Percentiles rank a stretch among this genome's conserved stretches.
Conservation (phyloP, 371 early-diverging fungal genomes). For the Sporodiniella umbellata region DNA sequence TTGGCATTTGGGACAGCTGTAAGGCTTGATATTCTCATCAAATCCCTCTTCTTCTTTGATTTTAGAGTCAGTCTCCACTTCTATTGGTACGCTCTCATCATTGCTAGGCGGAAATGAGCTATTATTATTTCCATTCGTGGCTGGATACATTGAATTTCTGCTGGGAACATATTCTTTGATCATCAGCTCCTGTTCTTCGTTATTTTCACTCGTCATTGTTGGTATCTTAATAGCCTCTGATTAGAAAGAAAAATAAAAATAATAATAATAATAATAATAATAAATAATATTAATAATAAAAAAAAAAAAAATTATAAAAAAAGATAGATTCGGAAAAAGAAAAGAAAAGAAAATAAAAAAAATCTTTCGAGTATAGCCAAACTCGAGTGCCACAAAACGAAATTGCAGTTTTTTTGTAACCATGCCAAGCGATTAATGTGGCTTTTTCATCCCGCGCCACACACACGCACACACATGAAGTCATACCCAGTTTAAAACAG, state of each 20-base stretch:
- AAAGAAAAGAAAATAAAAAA: conserved; percentile 6
- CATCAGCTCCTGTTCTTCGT: conserved; percentile 1
- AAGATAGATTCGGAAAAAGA: no score
- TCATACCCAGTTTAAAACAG: no score
- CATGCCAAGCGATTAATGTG: conserved; percentile 25
- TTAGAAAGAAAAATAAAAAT: not conserved
- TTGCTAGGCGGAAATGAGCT: conserved; percentile 9
- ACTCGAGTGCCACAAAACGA: conserved; percentile 15
- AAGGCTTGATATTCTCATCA: conserved; percentile 11
- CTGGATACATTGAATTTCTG: not conserved
- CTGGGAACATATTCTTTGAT: not conserved
- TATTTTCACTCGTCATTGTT: conserved; percentile 2
- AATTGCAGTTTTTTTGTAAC: conserved; percentile 21
- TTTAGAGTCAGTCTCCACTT: not conserved
- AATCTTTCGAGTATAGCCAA: not conserved
- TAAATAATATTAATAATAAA: conserved; percentile 1
- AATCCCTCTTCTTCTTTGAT: not conserved
- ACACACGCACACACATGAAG: no score
- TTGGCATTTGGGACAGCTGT: conserved; percentile 33
- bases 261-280: not conserved
- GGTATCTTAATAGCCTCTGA: not conserved
- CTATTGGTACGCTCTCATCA: no score
- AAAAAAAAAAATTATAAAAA: no score
- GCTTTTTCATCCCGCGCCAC: conserved; percentile 25
- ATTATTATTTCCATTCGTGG: not conserved